Evolutionary conservation across 164 flowering plant species (phyloP), one percentile per base, ranked within the genome.

Genomic region (Houttuynia cordata): DNA sequence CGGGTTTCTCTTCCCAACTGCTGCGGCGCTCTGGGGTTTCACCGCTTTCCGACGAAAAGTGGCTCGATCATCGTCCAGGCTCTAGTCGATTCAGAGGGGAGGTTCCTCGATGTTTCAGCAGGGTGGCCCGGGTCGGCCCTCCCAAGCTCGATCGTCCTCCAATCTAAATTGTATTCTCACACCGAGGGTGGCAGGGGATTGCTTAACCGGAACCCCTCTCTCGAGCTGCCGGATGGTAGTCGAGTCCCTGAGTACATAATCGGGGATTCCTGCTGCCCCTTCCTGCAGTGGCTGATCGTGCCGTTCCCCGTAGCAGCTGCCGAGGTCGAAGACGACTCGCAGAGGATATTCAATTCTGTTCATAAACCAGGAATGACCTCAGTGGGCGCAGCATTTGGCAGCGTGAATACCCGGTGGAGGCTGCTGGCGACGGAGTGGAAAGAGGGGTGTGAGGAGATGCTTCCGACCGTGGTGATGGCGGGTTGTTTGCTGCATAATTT

Each of bases 401-500:
- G 78, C 51, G 76, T 85, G 41, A 53, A 70, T 19, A 66, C 68
- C 9, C 66, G 74, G 56, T 90, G 94, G 97, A 65, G 69, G 78
- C 76, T 90, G 67, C 72, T 90, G 40, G 66, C 76, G 2, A 70
- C 45, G 73, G 70, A 34, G 49, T 87, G 86, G 87, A 82, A 78
- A 51, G 81, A 77, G 62, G 82, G 76, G 20, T 62, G 69, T 53
- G 15, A 76, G 51, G 97, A 87, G 67, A 70, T 72, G 34, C 68
- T 82, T 18, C 97, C 97, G 0, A 75, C 67, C 66, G 81, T 85
- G 21, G 69, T 90, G 23, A 75, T 79, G 15, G 67, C 83, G 0
- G 75, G 81, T 17, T 87, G 97, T 72, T 56, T 90, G 72, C 68
- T 90, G 67, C 87, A 85, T 70, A 90, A 90, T 65, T 90, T 90